Evolutionary conservation across 805 yeast species (phyloP).

Genomic region (Maudiozyma barnettii): DNA sequence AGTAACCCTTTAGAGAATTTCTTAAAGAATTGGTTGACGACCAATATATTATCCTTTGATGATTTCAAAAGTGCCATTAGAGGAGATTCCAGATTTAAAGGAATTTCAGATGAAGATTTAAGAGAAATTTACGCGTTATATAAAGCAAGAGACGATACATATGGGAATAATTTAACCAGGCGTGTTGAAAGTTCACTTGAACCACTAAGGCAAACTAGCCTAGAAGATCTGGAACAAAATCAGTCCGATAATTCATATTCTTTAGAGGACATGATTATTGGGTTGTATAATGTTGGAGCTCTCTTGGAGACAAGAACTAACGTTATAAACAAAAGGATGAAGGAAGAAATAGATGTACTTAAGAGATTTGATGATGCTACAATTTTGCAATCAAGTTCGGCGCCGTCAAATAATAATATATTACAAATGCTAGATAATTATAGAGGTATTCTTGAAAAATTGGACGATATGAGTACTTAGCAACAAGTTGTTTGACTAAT

Average conservation of each 20-base stretch:
- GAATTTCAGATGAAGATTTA: background rate
- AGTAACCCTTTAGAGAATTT: background rate
- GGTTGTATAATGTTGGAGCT: constrained; percentile 12
- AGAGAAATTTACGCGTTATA: background rate
- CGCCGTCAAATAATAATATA: background rate
- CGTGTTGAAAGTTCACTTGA: constrained; percentile 51
- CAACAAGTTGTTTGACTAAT: constrained; percentile 24
- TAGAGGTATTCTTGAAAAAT: background rate
- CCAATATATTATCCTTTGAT: background rate
- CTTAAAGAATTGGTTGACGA: background rate
- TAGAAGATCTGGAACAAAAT: constrained; percentile 7
- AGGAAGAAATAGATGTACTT: constrained; percentile 3
- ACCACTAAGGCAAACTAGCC: constrained; percentile 10
- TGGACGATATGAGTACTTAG: constrained; percentile 2
- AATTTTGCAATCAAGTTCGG: no score
- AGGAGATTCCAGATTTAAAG: background rate
- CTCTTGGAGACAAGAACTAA: constrained; percentile 8
- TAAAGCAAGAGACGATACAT: background rate
- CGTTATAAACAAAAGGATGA: constrained; percentile 6
- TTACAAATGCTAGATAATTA: background rate
- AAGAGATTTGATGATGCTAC: constrained; percentile 1
- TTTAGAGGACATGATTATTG: constrained; percentile 15
- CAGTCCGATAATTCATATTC: constrained; percentile 11
- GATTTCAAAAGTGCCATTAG: background rate
- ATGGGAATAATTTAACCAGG: constrained; percentile 26